Base-by-base conservation (phyloP, 208 protist species). In the Leishmania lainsoni region DNA sequence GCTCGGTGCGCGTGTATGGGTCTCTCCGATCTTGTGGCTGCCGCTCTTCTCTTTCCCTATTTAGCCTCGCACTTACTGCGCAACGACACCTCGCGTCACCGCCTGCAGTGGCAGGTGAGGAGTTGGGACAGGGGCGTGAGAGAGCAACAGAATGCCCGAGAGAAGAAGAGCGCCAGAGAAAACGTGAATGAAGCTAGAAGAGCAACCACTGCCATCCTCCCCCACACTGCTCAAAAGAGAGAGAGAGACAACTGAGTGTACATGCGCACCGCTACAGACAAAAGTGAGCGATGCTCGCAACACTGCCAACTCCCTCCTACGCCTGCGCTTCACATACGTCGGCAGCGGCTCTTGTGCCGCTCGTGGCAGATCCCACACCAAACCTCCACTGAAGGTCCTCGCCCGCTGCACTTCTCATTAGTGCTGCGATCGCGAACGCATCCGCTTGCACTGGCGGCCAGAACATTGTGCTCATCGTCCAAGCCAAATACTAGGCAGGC, bases 401-500 rank as follows among this genome's bases (percentile, higher is more conserved):
- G 49, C 14, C n/a, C 32, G n/a, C 78, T 5, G 45, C 39, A 9
- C 65, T 70, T 75, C 8, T 59, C 65, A 51, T 9, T 52, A 26
- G 75, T 51, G 10, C 72, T 79, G 14, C 73, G 35, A 65, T 66
- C 35, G 17, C 77, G 54, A 10, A 75, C 73, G 45, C 65, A 77
- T 35, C n/a, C 17, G 29, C 35, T 65, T 14, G 65, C 69, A 5
- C 48, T 68, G 5, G 56, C 8, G 12, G 10, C 32, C n/a, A 83
- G 8, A 35, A 83, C 61, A 39, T 79, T 84, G 71, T 61, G 54
- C 17, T 48, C 49, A 16, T 88, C 83, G 35, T 93, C 88, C 1
- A 92, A 78, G 9, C 90, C 88, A 45, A 88, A 90, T 32, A 94
- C 83, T 22, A 92, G 39, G 61, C 94, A 97, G 32, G 85, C 85